Evolutionary conservation across 495 filamentous ascomycete species (phyloP), one percentile per base, ranked within the genome.

Genomic region (Parachaetomium inaequale): DNA sequence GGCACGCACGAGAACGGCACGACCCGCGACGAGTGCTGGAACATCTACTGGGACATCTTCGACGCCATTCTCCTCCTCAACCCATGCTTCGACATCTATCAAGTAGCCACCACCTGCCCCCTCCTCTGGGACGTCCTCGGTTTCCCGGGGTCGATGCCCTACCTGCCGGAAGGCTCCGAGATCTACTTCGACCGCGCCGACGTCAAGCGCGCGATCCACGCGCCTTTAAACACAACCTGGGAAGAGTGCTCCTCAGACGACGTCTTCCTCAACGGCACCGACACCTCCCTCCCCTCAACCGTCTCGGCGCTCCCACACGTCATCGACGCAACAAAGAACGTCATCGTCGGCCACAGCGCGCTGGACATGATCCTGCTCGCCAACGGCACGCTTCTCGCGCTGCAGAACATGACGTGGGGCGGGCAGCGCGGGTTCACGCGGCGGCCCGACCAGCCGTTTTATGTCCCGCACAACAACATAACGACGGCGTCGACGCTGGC

Each of bases 341-440:
- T 88, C 8, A 78, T 93, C 38, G 84, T 93, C 66, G 83, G 72
- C 7, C 87, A 92, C 66, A 88, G 87, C 21, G 63, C 71, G n/a
- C 72, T 81, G 52, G 85, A 87, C 58, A 82, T 74, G 63, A 63
- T 85, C 40, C 75, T 91, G 5, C 76, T 90, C 26, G 62, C 78
- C 50, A 88, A 91, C 64, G 88, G 89, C 12, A 85, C 87, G 0
- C 77, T 94, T 0, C 74, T 88, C 15, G 84, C 82, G 21, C 88
- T 93, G 42, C 89, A 94, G 66, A 93, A 92, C 70, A 91, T 93
- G 89, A 93, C 89, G 0, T 93, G 88, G 87, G 83, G 84, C 58
- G 90, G 90, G 6, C 69, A 70, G 14, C 83, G 87, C 58, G 90
- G 90, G 0, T 93, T 93, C 76, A 79, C 82, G 45, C 66, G 63